Conservation (phyloP, 2,329 filamentous ascomycete species). For the Endocalyx cinctus region DNA sequence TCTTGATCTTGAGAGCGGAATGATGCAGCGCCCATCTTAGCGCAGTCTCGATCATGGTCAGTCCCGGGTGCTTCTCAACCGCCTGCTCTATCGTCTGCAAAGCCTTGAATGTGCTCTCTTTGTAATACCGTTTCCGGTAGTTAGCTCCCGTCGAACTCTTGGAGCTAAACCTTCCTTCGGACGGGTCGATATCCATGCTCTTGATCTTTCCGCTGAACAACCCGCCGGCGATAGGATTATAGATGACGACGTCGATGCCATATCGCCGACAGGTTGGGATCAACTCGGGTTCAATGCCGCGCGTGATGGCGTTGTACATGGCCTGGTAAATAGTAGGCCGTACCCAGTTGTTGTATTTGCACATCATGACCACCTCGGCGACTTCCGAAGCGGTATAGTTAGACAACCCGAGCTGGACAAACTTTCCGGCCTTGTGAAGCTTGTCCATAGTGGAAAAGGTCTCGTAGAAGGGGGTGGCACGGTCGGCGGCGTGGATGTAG, state of each 20-base stretch:
- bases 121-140: constrained; percentile 70
- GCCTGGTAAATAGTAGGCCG: constrained; percentile 75
- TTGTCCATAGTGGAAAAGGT: constrained; percentile 74
- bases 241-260: constrained; percentile 73
- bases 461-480: constrained; percentile 69
- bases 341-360: constrained; percentile 76
- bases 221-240: constrained; percentile 79
- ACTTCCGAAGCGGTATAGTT: constrained; percentile 89
- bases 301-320: constrained; percentile 81
- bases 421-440: constrained; percentile 81
- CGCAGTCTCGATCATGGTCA: constrained; percentile 69
- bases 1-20: constrained; percentile 50
- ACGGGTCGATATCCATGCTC: constrained; percentile 55
- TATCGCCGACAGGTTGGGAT: constrained; percentile 70
- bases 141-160: constrained; percentile 39
- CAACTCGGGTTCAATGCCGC: constrained; percentile 70
- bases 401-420: constrained; percentile 71
- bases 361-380: constrained; percentile 76
- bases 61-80: constrained; percentile 55
- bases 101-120: constrained; percentile 58
- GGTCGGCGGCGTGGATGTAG: constrained; percentile 69
- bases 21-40: constrained; percentile 72
- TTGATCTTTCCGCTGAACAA: constrained; percentile 78
- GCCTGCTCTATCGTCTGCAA: constrained; percentile 64
- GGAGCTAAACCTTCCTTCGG: constrained; percentile 67